Conservation (phyloP, 768 basidiomycete genomes). For the Hysterangium stoloniferum region DNA sequence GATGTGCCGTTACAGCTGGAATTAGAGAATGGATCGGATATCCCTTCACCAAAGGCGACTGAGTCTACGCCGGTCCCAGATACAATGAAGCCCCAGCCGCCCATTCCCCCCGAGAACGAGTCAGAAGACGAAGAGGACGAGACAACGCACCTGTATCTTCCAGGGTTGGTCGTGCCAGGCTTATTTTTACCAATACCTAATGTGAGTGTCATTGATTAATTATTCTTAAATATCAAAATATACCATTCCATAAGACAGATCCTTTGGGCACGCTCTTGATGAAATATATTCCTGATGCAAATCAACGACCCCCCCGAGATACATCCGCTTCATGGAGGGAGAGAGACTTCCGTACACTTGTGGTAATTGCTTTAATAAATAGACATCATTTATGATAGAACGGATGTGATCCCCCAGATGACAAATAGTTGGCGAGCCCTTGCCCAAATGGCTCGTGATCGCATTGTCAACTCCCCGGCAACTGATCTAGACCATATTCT, state of each 20-base stretch:
- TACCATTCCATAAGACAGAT: constrained; percentile 51
- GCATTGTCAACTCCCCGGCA: constrained; percentile 62
- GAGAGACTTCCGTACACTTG: constrained; percentile 68
- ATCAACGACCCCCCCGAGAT: constrained; percentile 67
- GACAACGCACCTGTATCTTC: constrained; percentile 41
- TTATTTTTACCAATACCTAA: constrained; percentile 89
- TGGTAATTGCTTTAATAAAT: constrained; percentile 41
- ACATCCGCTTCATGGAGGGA: constrained; percentile 66
- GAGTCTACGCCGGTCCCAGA: background rate
- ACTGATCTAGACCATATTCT: constrained; percentile 58
- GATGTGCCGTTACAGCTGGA: constrained; percentile 4
- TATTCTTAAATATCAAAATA: constrained; percentile 32
- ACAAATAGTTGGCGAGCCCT: constrained; percentile 82
- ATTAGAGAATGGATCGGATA: background rate
- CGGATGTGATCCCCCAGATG: constrained; percentile 46
- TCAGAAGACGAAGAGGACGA: constrained; percentile 5
- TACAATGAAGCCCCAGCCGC: constrained; percentile 3
- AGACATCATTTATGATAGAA: background rate
- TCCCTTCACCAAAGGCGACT: background rate
- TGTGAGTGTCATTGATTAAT: constrained; percentile 55
- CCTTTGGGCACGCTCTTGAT: constrained; percentile 72
- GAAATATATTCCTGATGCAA: constrained; percentile 76
- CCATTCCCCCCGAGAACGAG: background rate
- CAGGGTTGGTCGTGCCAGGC: constrained; percentile 60
- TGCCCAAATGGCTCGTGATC: constrained; percentile 78